Percentiles rank a stretch among this genome's conserved stretches.
phyloP scores from a whole-genome alignment of 257 asterid species.

The Capsicum chinense region DNA sequence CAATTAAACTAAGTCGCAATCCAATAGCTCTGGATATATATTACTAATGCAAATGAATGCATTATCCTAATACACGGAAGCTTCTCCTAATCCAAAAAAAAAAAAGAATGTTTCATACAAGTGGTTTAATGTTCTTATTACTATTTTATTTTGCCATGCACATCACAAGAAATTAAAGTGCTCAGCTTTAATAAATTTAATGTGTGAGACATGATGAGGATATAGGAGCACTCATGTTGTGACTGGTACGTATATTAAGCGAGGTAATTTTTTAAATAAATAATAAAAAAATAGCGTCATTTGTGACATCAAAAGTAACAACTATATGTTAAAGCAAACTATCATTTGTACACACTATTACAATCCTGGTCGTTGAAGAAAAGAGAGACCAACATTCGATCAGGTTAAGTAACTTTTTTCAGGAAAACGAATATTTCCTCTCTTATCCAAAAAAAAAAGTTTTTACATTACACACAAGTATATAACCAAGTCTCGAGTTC shows the following conservation, averaged over 20 bases:
- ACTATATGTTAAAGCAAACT: background rate
- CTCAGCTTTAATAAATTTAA: background rate
- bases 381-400: background rate
- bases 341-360: background rate
- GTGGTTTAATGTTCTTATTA: background rate
- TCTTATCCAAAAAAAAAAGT: background rate
- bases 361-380: background rate
- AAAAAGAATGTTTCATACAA: background rate
- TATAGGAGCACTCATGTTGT: background rate
- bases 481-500: no score
- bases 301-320: background rate
- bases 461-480: background rate
- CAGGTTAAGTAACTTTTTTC: background rate
- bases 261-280: background rate
- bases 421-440: background rate
- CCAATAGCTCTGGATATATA: background rate
- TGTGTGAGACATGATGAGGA: background rate
- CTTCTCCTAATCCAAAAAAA: background rate
- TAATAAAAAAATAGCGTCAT: background rate
- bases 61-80: background rate
- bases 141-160: constrained; percentile 3
- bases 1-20: background rate
- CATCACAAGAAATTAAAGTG: background rate
- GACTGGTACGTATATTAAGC: background rate
- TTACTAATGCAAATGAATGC: background rate